Percentiles rank a stretch among this genome's conserved stretches.
Conservation (phyloP, 768 basidiomycete genomes). For the Mycena epipterygia region DNA sequence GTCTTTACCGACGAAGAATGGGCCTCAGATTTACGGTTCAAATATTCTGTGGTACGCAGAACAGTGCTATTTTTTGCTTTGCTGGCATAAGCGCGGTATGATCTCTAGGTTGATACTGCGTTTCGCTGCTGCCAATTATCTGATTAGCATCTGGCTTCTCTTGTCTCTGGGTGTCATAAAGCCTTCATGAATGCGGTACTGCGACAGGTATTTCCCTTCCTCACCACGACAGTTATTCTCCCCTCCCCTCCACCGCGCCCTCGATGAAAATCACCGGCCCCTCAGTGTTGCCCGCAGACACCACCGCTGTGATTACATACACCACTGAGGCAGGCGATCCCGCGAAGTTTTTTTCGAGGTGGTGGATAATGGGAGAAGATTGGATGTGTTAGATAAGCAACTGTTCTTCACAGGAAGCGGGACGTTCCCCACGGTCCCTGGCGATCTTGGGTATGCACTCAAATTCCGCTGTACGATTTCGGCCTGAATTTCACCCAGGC, state of each 20-base stretch:
- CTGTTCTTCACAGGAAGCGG: constrained; percentile 18
- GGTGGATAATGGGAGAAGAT: not conserved
- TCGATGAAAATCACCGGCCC: constrained; percentile 25
- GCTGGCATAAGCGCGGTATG: too few relatives aligned
- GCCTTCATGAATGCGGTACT: not conserved
- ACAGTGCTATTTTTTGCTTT: too few relatives aligned
- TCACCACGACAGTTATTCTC: not conserved
- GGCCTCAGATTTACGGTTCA: too few relatives aligned
- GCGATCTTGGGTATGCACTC: constrained; percentile 21
- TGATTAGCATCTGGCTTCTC: too few relatives aligned
- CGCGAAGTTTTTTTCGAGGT: constrained; percentile 25
- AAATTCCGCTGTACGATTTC: not conserved
- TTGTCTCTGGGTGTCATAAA: too few relatives aligned
- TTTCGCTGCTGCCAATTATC: too few relatives aligned
- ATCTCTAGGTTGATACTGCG: too few relatives aligned
- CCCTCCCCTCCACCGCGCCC: not conserved
- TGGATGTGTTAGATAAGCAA: not conserved
- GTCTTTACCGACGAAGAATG: too few relatives aligned
- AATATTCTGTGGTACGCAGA: too few relatives aligned
- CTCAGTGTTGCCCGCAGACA: not conserved
- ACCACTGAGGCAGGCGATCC: constrained; percentile 27
- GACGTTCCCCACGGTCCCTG: constrained; percentile 21
- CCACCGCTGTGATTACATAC: constrained; percentile 8
- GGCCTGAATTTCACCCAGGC: not conserved
- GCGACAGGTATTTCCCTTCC: not conserved